Conservation (phyloP, 164 flowering plant species). For the Piper longum region DNA sequence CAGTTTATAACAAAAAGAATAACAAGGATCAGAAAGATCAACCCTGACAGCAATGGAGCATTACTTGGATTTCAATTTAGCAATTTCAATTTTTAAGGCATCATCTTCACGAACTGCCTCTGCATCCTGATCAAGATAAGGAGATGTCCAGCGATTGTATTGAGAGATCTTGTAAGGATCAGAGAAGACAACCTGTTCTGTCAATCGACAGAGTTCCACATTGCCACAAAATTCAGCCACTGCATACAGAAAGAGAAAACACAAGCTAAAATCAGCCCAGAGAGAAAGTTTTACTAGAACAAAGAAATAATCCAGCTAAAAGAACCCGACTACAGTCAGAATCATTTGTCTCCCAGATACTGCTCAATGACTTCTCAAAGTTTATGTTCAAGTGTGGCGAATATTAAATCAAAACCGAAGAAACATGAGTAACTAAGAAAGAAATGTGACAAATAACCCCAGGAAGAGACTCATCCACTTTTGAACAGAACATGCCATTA, state of each 20-base stretch:
- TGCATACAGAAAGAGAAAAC: slow-evolving; percentile 17
- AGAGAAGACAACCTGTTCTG: slow-evolving; percentile 91
- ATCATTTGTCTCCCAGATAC: too few species aligned
- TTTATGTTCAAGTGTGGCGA: too few species aligned
- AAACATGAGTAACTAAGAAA: neutral
- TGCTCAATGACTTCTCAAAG: too few species aligned
- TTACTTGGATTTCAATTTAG: slow-evolving; percentile 78
- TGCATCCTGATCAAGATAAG: slow-evolving; percentile 79
- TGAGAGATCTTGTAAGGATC: slow-evolving; percentile 83
- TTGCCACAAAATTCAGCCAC: slow-evolving; percentile 93
- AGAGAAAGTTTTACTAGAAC: neutral
- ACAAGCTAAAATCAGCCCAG: neutral
- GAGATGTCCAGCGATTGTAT: slow-evolving; percentile 71
- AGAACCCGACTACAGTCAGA: neutral
- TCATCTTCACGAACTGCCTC: slow-evolving; percentile 67
- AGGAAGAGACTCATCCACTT: neutral
- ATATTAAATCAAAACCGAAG: too few species aligned
- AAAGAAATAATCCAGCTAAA: neutral
- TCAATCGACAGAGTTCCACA: slow-evolving; percentile 82
- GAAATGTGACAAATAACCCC: neutral
- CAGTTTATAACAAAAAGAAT: too few species aligned
- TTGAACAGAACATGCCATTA: neutral
- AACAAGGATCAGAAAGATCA: neutral
- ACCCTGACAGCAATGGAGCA: neutral
- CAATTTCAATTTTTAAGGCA: slow-evolving; percentile 70